Evolutionary conservation across 257 asterid species (phyloP).

Genomic region (Cinchona pubescens): DNA sequence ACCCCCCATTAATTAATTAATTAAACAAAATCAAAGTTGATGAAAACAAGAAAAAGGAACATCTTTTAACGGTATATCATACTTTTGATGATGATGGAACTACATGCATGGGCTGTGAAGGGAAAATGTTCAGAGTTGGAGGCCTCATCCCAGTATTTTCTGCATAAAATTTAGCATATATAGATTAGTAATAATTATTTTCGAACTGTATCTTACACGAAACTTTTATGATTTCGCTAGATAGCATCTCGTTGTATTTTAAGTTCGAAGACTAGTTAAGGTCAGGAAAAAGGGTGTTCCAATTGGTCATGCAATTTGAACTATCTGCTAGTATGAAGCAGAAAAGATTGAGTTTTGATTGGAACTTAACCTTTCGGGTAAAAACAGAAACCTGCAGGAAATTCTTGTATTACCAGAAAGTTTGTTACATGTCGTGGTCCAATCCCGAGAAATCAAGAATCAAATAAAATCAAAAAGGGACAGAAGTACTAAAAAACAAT

Average conservation of each 20-base stretch:
- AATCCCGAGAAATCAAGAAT: slow-evolving; percentile 33
- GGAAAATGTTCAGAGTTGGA: slow-evolving; percentile 81
- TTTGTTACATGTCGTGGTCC: slow-evolving; percentile 57
- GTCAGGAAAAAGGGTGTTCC: not conserved
- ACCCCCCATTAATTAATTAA: not conserved
- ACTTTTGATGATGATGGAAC: slow-evolving; percentile 62
- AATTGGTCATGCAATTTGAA: slow-evolving; percentile 15
- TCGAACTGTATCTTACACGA: too few species aligned
- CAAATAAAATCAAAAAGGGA: slow-evolving; percentile 22
- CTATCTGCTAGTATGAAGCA: slow-evolving; percentile 3
- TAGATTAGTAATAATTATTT: not conserved
- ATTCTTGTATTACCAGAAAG: slow-evolving; percentile 10
- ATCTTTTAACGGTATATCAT: slow-evolving; percentile 18
- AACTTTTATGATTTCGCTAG: too few species aligned
- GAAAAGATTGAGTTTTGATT: not conserved
- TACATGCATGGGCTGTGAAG: slow-evolving; percentile 97
- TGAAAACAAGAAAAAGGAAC: slow-evolving; percentile 17
- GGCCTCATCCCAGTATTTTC: slow-evolving; percentile 72
- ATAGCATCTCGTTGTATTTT: too few species aligned
- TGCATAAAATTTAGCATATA: slow-evolving; percentile 22
- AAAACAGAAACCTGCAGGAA: slow-evolving; percentile 15
- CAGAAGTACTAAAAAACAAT: not conserved
- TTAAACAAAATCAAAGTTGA: slow-evolving; percentile 1
- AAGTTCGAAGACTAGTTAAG: too few species aligned
- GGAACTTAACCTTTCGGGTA: slow-evolving; percentile 12